Evolutionary conservation across 768 basidiomycete species (phyloP).

Genomic region (Suillus weaverae): DNA sequence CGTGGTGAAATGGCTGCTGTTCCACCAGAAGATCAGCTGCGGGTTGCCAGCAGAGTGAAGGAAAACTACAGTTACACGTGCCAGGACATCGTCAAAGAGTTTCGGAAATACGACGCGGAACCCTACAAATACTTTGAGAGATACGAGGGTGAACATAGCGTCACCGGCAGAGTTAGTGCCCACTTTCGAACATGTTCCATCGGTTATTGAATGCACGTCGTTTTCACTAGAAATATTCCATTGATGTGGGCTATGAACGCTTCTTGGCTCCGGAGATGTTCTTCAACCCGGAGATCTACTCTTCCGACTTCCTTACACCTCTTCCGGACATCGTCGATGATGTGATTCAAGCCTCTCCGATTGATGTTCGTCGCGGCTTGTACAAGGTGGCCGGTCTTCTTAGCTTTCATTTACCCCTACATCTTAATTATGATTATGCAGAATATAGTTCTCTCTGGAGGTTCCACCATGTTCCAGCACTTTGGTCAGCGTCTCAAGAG

Average conservation of each 20-base stretch:
- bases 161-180: constrained; percentile 78
- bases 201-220: not conserved
- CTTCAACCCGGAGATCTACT: constrained; percentile 99
- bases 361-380: constrained; percentile 93
- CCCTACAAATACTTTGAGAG: constrained; percentile 94
- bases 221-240: constrained; percentile 72
- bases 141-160: constrained; percentile 90
- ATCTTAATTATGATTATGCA: constrained; percentile 28
- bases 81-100: constrained; percentile 98
- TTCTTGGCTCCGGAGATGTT: constrained; percentile 99
- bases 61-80: constrained; percentile 99
- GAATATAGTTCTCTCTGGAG: constrained; percentile 97
- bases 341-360: constrained; percentile 94
- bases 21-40: constrained; percentile 92
- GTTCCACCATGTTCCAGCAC: constrained; percentile 99
- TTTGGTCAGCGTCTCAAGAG: constrained; percentile 97
- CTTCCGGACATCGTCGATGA: constrained; percentile 94
- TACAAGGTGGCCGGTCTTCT: constrained; percentile 69
- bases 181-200: not conserved
- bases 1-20: constrained; percentile 89
- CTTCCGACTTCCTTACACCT: constrained; percentile 95
- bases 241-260: constrained; percentile 97
- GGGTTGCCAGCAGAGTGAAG: constrained; percentile 91
- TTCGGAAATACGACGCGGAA: constrained; percentile 96
- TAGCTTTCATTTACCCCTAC: not conserved